Evolutionary conservation across 148 eudicot species (phyloP).

Genomic region (Chenopodium formosanum): DNA sequence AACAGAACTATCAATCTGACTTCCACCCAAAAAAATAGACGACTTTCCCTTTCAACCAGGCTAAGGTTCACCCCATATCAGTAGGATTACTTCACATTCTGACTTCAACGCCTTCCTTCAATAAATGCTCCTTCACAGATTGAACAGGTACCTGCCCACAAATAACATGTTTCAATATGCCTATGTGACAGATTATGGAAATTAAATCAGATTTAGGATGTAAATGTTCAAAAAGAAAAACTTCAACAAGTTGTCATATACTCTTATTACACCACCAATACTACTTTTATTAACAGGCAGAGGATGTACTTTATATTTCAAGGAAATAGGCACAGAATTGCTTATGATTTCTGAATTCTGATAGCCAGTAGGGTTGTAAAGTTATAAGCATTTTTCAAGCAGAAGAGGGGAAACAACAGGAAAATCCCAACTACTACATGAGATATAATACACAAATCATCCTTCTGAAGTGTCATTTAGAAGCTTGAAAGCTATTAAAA

Average conservation of each 20-base stretch:
- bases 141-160: slow-evolving; percentile 59
- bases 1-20: neutral
- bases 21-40: neutral
- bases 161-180: neutral
- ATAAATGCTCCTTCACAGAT: slow-evolving; percentile 67
- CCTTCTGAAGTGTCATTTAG: neutral
- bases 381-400: too few species aligned
- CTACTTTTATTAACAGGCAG: too few species aligned
- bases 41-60: neutral
- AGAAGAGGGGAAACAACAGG: neutral
- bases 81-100: slow-evolving; percentile 27
- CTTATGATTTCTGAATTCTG: too few species aligned
- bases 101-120: slow-evolving; percentile 64
- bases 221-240: too few species aligned
- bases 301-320: too few species aligned
- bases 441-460: neutral
- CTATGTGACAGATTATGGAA: too few species aligned
- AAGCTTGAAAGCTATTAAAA: neutral
- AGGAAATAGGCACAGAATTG: too few species aligned
- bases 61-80: neutral
- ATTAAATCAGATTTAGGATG: too few species aligned
- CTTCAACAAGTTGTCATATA: too few species aligned
- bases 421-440: too few species aligned
- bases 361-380: too few species aligned
- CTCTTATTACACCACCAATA: too few species aligned